phyloP scores from a whole-genome alignment of 2,329 filamentous ascomycete species.

The Cordyceps militaris region DNA sequence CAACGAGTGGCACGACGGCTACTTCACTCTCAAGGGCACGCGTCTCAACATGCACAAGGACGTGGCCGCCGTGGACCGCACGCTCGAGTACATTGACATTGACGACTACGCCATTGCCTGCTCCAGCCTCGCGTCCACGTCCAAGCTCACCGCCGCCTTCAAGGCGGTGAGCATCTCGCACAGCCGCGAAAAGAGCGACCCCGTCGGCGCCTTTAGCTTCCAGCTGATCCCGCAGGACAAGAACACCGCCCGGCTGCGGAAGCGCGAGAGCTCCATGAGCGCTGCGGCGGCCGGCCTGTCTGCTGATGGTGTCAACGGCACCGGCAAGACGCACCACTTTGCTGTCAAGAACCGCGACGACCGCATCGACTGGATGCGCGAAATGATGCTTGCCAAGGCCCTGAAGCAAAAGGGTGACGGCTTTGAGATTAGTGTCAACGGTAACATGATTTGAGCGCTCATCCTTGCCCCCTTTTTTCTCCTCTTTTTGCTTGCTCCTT shows the following conservation, averaged over 20 bases:
- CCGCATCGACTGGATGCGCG: constrained; percentile 94
- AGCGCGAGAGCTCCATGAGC: constrained; percentile 43
- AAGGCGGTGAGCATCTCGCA: constrained; percentile 65
- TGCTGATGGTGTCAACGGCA: constrained; percentile 48
- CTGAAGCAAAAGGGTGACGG: constrained; percentile 77
- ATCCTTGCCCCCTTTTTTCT: not conserved
- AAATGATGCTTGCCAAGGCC: constrained; percentile 86
- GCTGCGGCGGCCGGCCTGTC: constrained; percentile 18
- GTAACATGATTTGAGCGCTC: constrained; percentile 56
- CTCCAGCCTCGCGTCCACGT: constrained; percentile 64
- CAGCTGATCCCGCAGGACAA: constrained; percentile 70
- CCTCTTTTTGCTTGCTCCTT: not conserved
- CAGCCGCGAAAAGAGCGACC: constrained; percentile 45
- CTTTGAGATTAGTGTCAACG: constrained; percentile 76
- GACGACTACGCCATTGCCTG: constrained; percentile 86
- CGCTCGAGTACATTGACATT: constrained; percentile 75
- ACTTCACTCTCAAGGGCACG: constrained; percentile 76
- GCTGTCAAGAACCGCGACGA: constrained; percentile 82
- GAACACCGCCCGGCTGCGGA: constrained; percentile 46
- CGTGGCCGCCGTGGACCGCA: constrained; percentile 40
- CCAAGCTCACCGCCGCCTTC: constrained; percentile 82
- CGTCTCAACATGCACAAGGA: constrained; percentile 71
- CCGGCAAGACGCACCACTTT: constrained; percentile 86
- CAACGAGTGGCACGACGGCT: constrained; percentile 89
- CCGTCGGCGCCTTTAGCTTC: constrained; percentile 69